These are phyloP conservation scores for Cutaneotrichosporon cutaneum DNA, from an alignment of 1,284 basidiomycete genomes.

Conservation along the genomic window DNA sequence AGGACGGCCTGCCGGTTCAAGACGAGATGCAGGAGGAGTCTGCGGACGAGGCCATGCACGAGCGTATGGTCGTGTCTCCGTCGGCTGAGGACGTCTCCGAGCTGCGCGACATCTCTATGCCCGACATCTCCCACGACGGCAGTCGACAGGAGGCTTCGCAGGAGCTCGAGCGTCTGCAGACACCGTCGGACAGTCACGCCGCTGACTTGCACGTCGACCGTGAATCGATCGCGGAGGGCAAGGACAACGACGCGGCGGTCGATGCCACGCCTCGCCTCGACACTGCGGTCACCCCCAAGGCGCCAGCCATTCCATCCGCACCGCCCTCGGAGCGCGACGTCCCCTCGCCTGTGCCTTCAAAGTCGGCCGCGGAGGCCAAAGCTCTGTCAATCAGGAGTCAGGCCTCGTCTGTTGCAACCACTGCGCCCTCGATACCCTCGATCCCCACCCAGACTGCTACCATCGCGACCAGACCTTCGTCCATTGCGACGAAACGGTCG, in stretches of 20 bases:
- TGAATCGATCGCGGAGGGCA: neutral
- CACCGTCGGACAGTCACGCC: neutral
- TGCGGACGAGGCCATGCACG: neutral
- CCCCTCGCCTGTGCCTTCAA: neutral
- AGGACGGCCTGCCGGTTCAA: neutral
- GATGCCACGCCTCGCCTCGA: neutral
- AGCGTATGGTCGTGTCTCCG: neutral
- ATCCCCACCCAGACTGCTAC: neutral
- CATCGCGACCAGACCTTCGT: constrained; percentile 2
- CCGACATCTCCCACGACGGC: constrained; percentile 6
- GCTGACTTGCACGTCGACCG: neutral
- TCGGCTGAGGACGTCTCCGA: neutral
- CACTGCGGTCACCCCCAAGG: neutral
- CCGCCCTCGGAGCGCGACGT: neutral
- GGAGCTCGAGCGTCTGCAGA: constrained; percentile 7
- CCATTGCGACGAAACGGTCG: constrained; percentile 1
- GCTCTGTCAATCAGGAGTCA: constrained; percentile 1
- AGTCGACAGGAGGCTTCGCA: constrained; percentile 4
- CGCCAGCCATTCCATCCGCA: neutral
- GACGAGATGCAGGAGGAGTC: constrained; percentile 1
- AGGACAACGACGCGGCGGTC: neutral
- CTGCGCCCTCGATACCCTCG: neutral
- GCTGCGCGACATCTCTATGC: constrained; percentile 1
- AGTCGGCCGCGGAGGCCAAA: neutral
- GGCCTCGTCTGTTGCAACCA: neutral